Evolutionary conservation across 2,329 filamentous ascomycete species (phyloP).

Genomic region (Graphilbum fragrans): DNA sequence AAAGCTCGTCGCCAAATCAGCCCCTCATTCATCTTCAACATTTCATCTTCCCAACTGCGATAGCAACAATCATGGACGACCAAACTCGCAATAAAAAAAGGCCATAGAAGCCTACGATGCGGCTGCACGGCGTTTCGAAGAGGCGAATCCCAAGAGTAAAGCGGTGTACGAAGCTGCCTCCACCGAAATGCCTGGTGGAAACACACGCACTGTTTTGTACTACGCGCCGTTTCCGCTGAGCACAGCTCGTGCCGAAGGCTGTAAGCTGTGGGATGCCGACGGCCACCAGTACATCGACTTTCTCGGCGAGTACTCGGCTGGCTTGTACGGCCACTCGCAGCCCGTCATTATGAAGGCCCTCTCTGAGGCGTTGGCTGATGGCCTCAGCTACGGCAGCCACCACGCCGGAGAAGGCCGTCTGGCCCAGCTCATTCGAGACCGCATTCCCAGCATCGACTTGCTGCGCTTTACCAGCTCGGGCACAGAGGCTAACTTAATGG

Average conservation of each 20-base stretch:
- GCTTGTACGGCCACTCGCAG: conserved; percentile 55
- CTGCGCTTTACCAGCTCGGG: conserved; percentile 53
- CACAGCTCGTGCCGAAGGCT: background rate
- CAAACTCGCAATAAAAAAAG: background rate
- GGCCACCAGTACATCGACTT: conserved; percentile 40
- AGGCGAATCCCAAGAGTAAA: background rate
- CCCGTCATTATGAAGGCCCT: conserved; percentile 38
- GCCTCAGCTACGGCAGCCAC: conserved; percentile 41
- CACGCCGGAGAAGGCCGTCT: conserved; percentile 36
- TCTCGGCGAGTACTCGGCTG: conserved; percentile 50
- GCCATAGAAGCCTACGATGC: no score
- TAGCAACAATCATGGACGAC: background rate
- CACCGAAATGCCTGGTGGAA: conserved; percentile 27
- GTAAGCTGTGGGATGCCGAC: background rate
- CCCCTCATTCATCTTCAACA: background rate
- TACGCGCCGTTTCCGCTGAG: conserved; percentile 20
- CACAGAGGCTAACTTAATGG: conserved; percentile 50
- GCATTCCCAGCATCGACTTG: conserved; percentile 38
- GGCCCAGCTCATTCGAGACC: conserved; percentile 32
- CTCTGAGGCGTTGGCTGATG: conserved; percentile 27
- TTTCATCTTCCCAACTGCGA: background rate
- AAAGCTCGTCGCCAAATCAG: no score
- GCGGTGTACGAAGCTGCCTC: background rate
- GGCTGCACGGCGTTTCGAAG: background rate
- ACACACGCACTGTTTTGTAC: conserved; percentile 29